These are phyloP conservation scores for Torulaspora franciscae DNA, from an alignment of 805 yeast species.

Conservation along the genomic window DNA sequence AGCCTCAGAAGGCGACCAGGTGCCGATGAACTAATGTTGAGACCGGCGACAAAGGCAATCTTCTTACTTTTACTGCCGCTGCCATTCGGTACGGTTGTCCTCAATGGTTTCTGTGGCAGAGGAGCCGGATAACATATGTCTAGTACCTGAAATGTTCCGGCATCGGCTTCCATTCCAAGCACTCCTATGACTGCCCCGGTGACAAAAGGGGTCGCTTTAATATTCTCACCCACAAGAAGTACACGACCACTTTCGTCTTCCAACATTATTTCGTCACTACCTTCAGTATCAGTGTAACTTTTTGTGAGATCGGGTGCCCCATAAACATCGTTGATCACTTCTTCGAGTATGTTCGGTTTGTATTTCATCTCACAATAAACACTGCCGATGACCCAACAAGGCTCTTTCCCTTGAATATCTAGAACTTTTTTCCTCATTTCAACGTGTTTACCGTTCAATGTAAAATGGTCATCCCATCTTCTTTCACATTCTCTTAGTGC, in stretches of 20 bases:
- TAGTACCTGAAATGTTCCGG: constrained; percentile 79
- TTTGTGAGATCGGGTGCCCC: constrained; percentile 40
- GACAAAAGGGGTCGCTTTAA: constrained; percentile 56
- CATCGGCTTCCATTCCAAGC: constrained; percentile 75
- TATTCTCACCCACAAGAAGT: constrained; percentile 56
- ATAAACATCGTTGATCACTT: constrained; percentile 55
- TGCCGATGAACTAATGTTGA: constrained; percentile 47
- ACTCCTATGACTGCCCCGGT: constrained; percentile 89
- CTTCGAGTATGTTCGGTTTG: constrained; percentile 80
- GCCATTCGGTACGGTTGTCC: constrained; percentile 11
- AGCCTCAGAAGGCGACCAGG: constrained; percentile 41
- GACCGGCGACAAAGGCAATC: constrained; percentile 74
- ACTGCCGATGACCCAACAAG: constrained; percentile 84
- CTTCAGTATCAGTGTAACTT: constrained; percentile 51
- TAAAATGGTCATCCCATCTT: constrained; percentile 54
- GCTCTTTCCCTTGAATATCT: constrained; percentile 39
- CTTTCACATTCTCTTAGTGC: constrained; percentile 42
- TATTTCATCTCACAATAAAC: constrained; percentile 75
- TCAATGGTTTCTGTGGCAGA: constrained; percentile 48
- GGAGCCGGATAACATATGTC: constrained; percentile 71
- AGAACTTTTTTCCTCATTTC: constrained; percentile 42
- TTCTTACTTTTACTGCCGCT: constrained; percentile 36
- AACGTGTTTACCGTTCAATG: constrained; percentile 37
- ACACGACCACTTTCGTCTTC: constrained; percentile 95
- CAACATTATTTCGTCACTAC: constrained; percentile 57